These are phyloP conservation scores for Coccomyxa sp. DNA, from an alignment of 139 green algal species.

Conservation along the genomic window DNA sequence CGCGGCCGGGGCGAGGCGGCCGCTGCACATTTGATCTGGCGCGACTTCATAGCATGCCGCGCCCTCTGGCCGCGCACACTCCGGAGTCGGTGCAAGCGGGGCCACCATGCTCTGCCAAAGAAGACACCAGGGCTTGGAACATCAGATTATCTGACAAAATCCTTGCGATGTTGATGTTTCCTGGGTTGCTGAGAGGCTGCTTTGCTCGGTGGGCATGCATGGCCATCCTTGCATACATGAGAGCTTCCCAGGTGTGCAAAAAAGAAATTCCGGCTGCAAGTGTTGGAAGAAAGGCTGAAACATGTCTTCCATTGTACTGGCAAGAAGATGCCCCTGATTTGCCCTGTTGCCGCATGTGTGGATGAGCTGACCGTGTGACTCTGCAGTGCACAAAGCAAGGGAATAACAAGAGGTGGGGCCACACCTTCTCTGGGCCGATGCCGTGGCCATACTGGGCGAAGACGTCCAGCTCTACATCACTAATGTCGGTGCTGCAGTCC, in stretches of 20 bases:
- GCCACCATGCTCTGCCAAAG: not conserved
- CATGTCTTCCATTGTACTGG: not conserved
- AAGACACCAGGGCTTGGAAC: not conserved
- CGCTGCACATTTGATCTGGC: not conserved
- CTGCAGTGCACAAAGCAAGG: not conserved
- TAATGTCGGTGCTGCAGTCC: not conserved
- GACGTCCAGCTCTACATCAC: conserved; percentile 3
- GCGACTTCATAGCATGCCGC: not conserved
- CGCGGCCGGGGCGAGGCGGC: not conserved
- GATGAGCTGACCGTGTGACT: not conserved
- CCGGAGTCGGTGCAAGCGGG: not conserved
- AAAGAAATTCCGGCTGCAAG: not conserved
- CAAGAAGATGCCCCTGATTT: not conserved
- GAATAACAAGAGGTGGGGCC: not conserved
- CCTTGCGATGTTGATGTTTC: too few species aligned
- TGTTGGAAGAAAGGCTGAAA: not conserved
- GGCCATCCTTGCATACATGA: not conserved
- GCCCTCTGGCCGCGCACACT: not conserved
- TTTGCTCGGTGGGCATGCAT: not conserved
- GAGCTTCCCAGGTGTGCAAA: not conserved
- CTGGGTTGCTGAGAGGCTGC: too few species aligned
- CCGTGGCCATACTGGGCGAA: not conserved
- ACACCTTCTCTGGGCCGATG: conserved; percentile 13
- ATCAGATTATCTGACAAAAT: not conserved
- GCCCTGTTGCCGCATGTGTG: too few species aligned